A percentile compares a stretch with the other conserved stretches of the same genome.
Conservation (phyloP, 345 rosid genomes). For the Eucalyptus decipiens region DNA sequence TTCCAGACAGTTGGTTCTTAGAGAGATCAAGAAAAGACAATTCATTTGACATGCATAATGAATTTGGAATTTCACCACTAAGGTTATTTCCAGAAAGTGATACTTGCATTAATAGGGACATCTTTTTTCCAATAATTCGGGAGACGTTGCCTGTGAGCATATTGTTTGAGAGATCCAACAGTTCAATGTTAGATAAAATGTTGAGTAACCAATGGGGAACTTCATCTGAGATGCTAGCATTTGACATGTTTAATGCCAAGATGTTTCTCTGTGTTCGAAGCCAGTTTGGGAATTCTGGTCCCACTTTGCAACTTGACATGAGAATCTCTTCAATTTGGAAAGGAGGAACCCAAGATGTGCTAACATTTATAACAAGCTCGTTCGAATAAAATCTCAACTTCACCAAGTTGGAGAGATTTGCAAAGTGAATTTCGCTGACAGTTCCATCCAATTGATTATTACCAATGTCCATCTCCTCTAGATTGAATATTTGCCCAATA, state of each 20-base stretch:
- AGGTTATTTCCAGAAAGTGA: neutral
- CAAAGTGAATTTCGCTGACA: slow-evolving; percentile 1
- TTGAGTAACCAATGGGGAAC: neutral
- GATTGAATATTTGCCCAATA: neutral
- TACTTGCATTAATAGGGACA: neutral
- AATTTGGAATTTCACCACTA: neutral
- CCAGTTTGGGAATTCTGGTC: neutral
- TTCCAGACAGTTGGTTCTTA: neutral
- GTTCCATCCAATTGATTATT: slow-evolving; percentile 3
- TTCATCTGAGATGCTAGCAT: neutral
- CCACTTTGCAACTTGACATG: neutral
- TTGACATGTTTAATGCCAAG: neutral
- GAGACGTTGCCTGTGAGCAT: neutral
- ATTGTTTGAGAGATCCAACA: neutral
- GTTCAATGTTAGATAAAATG: neutral
- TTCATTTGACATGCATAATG: neutral
- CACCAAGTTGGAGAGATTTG: neutral
- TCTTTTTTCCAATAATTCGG: neutral
- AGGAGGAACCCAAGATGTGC: neutral
- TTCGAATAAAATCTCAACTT: rapidly evolving
- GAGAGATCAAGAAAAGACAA: neutral
- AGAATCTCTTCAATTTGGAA: neutral
- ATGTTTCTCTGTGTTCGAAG: neutral
- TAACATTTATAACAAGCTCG: neutral
- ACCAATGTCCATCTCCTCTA: neutral